Evolutionary conservation across 2,329 filamentous ascomycete genomes (phyloP), one percentile per base, ranked within the genome.

Genomic region (Paramyrothecium roridum): DNA sequence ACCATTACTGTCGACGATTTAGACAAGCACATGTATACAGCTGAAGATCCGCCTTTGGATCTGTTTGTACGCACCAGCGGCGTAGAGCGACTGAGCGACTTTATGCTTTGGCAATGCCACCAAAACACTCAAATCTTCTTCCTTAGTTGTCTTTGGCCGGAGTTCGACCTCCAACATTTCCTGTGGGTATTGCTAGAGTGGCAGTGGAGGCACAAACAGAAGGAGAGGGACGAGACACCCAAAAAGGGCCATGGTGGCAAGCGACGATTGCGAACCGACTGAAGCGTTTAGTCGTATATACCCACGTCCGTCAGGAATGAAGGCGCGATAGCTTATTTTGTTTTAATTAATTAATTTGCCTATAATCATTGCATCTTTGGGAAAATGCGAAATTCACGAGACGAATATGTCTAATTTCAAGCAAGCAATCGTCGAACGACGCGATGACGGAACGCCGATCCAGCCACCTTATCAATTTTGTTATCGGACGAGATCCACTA

Each of bases 81-180:
- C 26, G 95, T 99, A 16, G 89, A 93, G 71, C 84, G 95, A 50
- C 78, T 99, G 56, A 97, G 92, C 68, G 95, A 99, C 70, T 99
- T 98, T 66, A 95, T 99, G 93, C 85, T 99, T 34, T 99, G 95
- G 95, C 95, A 99, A 73, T 95, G 91, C 65, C 93, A 98, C 68
- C 85, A 96, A 67, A 81, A 93, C 60, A 97, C 95, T 0, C 89
- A 96, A 57, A 89, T 99, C 60, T 91, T 96, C 57, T 99, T 98
- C 69, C 75, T 97, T 55, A 84, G 96, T 65, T 95, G 91, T 61
- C 79, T 96, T 59, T 99, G 95, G 95, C 95, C 95, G 2, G 91
- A 97, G 59, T 97, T 99, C 65, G 92, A 96, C 68, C 80, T 99
- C 4, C 93, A 92, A 86, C 84, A 93, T 56, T 97, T 98, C 72